These are phyloP conservation scores for Heritiera fomes DNA, from an alignment of 345 rosid species.

Conservation along the genomic window DNA sequence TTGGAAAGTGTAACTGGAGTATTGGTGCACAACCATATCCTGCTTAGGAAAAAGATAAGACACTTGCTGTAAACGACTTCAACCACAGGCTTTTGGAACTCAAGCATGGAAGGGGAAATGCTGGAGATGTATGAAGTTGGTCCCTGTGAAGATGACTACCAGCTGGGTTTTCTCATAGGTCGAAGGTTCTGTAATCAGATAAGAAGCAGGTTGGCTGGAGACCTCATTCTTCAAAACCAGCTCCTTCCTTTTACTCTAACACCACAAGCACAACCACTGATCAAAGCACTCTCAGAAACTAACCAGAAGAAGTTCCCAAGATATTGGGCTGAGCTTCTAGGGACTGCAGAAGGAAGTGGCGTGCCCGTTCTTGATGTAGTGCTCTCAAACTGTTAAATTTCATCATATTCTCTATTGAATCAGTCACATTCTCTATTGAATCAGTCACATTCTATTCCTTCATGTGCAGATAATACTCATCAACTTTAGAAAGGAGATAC, in stretches of 20 bases:
- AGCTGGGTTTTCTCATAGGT: slow-evolving; percentile 54
- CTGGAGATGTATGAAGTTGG: slow-evolving; percentile 56
- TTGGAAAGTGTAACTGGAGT: not conserved
- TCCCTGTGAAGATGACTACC: slow-evolving; percentile 45
- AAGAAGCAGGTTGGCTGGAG: slow-evolving; percentile 46
- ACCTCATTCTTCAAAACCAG: slow-evolving; percentile 53
- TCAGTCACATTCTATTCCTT: not conserved
- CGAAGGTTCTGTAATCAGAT: slow-evolving; percentile 44
- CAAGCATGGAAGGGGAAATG: slow-evolving; percentile 16
- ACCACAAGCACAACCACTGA: slow-evolving; percentile 27
- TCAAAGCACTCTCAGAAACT: slow-evolving; percentile 38
- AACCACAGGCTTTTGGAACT: slow-evolving; percentile 1
- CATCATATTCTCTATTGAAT: not conserved
- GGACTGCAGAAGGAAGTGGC: slow-evolving; percentile 58
- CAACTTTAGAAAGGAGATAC: slow-evolving; percentile 70
- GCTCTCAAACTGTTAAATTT: slow-evolving; percentile 2
- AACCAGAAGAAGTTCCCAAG: slow-evolving; percentile 45
- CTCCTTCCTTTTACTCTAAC: slow-evolving; percentile 51
- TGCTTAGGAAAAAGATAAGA: slow-evolving; percentile 14
- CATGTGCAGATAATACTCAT: slow-evolving; percentile 48
- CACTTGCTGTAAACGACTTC: not conserved
- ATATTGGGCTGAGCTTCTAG: slow-evolving; percentile 60
- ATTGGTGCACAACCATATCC: not conserved
- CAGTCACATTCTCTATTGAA: not conserved
- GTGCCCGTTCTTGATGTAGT: slow-evolving; percentile 53